These are phyloP conservation scores for Rubia balearica DNA, from an alignment of 305 asterid species.

Conservation along the genomic window DNA sequence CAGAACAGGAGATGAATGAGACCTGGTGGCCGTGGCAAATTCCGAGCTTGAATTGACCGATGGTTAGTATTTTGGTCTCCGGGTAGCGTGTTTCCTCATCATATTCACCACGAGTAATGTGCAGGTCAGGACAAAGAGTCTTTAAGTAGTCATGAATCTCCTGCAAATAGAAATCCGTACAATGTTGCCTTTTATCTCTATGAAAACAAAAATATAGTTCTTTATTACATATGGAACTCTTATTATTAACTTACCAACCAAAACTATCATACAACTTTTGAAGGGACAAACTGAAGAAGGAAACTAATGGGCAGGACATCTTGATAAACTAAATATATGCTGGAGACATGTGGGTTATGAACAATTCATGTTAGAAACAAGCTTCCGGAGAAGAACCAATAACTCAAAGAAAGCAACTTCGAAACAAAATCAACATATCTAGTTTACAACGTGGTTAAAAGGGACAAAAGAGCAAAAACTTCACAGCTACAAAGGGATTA, in stretches of 20 bases:
- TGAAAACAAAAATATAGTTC: neutral
- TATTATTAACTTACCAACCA: neutral
- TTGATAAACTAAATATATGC: neutral
- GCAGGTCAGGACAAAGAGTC: conserved; percentile 84
- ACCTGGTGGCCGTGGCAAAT: conserved; percentile 99
- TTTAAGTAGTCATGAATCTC: conserved; percentile 88
- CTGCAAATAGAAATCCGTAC: neutral
- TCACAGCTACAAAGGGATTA: no score
- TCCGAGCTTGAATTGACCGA: conserved; percentile 96
- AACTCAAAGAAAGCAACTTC: no score
- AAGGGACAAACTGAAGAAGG: neutral
- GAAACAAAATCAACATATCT: no score
- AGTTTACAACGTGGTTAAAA: no score
- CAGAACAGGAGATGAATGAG: conserved; percentile 18
- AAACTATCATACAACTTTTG: neutral
- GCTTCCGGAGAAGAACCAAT: no score
- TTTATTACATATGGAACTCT: neutral
- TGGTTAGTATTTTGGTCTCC: conserved; percentile 80
- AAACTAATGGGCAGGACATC: neutral
- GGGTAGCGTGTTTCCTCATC: conserved; percentile 91
- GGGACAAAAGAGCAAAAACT: no score
- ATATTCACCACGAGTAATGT: conserved; percentile 87
- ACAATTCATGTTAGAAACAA: no score
- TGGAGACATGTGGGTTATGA: neutral
- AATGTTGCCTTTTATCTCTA: neutral